Conservation (phyloP, 495 filamentous ascomycete species). For the Hypoxylon fuscum region DNA sequence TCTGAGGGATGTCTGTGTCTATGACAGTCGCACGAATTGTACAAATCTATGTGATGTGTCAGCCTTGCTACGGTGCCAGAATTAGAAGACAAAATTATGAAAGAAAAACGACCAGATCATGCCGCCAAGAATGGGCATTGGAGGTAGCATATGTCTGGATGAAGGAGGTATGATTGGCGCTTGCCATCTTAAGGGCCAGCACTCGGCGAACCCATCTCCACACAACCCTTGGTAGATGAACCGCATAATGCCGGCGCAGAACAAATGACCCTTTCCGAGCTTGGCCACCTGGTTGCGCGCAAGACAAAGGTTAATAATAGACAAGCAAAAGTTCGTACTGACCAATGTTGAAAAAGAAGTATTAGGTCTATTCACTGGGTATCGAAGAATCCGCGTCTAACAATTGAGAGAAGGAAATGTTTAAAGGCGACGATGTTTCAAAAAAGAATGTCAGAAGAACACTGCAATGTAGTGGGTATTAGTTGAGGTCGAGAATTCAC, state of each 20-base stretch:
- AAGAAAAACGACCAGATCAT: constrained; percentile 12
- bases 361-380: constrained; percentile 54
- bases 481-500: no score
- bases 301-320: background rate
- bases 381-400: constrained; percentile 50
- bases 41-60: constrained; percentile 23
- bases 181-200: constrained; percentile 15
- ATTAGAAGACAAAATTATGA: constrained; percentile 6
- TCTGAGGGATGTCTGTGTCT: constrained; percentile 10
- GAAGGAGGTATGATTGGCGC: constrained; percentile 31
- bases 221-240: constrained; percentile 21
- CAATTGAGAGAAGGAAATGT: constrained; percentile 32
- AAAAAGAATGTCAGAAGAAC: constrained; percentile 38
- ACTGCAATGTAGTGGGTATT: constrained; percentile 23
- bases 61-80: constrained; percentile 22
- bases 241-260: constrained; percentile 26
- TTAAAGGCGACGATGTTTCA: constrained; percentile 4
- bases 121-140: constrained; percentile 19
- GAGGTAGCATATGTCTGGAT: constrained; percentile 26
- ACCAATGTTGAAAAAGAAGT: constrained; percentile 37
- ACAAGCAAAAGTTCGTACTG: constrained; percentile 34
- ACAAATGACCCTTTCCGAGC: constrained; percentile 9
- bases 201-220: constrained; percentile 23
- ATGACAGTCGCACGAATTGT: constrained; percentile 14
- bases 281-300: constrained; percentile 10